phyloP scores from a whole-genome alignment of 2,329 filamentous ascomycete genomes.

The Claviceps fusiformis region DNA sequence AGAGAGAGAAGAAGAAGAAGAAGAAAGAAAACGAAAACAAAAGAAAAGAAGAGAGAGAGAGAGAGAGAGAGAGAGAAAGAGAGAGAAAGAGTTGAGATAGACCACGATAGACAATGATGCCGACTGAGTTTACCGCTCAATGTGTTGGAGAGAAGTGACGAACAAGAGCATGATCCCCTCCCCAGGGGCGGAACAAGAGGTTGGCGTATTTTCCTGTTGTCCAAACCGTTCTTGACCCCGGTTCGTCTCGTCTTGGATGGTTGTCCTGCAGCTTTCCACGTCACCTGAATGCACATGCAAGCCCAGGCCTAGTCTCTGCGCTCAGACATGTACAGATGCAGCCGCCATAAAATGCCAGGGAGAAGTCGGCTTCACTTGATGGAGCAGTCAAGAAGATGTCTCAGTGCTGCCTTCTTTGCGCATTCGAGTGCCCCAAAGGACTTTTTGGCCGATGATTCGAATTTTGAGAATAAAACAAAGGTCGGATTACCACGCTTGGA shows the following conservation, averaged over 20 bases:
- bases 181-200: background rate
- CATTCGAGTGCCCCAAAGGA: background rate
- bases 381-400: background rate
- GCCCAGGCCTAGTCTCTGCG: background rate
- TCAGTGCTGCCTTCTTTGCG: background rate
- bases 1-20: background rate
- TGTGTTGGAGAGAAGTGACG: background rate
- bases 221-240: background rate
- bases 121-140: background rate
- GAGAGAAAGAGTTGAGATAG: background rate
- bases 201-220: background rate
- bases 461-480: background rate
- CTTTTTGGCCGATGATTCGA: background rate
- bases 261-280: background rate
- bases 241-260: background rate
- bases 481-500: background rate
- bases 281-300: constrained; percentile 4
- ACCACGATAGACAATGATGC: background rate
- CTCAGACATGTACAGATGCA: background rate
- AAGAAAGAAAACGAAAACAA: background rate
- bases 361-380: background rate
- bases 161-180: background rate
- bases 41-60: no score
- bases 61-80: background rate
- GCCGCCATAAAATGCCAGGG: background rate